Evolutionary conservation across 176 grass and related monocot genomes (phyloP).

Genomic region (Carex littledalei): DNA sequence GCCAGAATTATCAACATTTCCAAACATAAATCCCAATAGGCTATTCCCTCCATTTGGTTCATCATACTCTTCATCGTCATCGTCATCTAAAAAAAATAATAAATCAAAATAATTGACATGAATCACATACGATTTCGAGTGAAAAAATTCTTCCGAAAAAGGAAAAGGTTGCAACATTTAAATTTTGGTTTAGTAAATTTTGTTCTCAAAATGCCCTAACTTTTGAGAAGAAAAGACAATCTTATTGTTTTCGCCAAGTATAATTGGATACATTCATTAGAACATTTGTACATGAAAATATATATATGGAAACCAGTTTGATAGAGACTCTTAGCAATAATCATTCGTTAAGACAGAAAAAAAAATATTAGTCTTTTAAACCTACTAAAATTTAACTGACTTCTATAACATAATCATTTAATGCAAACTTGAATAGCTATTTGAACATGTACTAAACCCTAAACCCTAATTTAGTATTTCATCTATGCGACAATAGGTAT

Average conservation of each 20-base stretch:
- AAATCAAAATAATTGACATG: slow-evolving; percentile 1
- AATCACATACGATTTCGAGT: background rate
- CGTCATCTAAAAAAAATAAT: slow-evolving; percentile 37
- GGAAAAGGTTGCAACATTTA: background rate
- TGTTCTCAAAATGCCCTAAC: background rate
- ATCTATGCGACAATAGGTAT: background rate
- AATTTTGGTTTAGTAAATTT: slow-evolving; percentile 4
- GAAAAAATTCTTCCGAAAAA: background rate
- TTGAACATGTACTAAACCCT: background rate
- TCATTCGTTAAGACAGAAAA: background rate
- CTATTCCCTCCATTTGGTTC: slow-evolving; percentile 59
- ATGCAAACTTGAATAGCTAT: background rate
- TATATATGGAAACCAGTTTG: background rate
- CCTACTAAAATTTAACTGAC: background rate
- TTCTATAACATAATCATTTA: background rate
- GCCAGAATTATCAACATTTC: slow-evolving; percentile 92
- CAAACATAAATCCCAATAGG: slow-evolving; percentile 95
- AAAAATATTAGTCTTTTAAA: background rate
- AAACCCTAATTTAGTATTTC: background rate
- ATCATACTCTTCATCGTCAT: slow-evolving; percentile 73
- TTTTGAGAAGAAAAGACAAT: slow-evolving; percentile 10
- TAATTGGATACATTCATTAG: background rate
- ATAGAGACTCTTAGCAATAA: background rate
- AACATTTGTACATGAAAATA: background rate
- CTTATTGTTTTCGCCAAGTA: background rate